Conservation (phyloP, 1,139 yeast genomes). For the Lodderomyces orthopsilosis region DNA sequence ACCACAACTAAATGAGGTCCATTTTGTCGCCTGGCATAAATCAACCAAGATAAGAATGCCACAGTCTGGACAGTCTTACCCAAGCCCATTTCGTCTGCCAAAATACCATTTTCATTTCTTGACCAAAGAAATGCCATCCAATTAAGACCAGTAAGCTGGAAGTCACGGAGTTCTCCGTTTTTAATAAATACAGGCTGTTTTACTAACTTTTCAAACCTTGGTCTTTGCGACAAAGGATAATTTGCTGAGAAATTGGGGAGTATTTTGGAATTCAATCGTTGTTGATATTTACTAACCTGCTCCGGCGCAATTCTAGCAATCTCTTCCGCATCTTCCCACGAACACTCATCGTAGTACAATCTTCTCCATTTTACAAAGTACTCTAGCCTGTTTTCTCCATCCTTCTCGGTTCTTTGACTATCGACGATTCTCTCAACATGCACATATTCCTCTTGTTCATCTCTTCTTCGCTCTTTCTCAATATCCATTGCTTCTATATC, state of each 20-base stretch:
- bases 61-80: constrained; percentile 99
- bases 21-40: constrained; percentile 90
- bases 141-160: constrained; percentile 95
- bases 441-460: constrained; percentile 79
- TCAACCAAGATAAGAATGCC: constrained; percentile 88
- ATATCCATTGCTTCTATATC: constrained; percentile 92
- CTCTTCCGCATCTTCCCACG: constrained; percentile 93
- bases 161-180: constrained; percentile 91
- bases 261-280: constrained; percentile 76
- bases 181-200: constrained; percentile 88
- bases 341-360: constrained; percentile 88
- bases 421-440: constrained; percentile 89
- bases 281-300: constrained; percentile 81
- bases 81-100: constrained; percentile 99
- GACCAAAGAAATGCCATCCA: constrained; percentile 99
- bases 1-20: constrained; percentile 97
- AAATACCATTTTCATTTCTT: constrained; percentile 92
- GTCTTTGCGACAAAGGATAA: constrained; percentile 70
- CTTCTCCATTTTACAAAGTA: constrained; percentile 94
- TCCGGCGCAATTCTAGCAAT: constrained; percentile 83
- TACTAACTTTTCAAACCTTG: constrained; percentile 81
- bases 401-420: constrained; percentile 65
- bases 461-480: constrained; percentile 80
- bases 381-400: constrained; percentile 61
- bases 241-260: constrained; percentile 78